Evolutionary conservation across 805 yeast species (phyloP).

Genomic region (Spathaspora arborariae): DNA sequence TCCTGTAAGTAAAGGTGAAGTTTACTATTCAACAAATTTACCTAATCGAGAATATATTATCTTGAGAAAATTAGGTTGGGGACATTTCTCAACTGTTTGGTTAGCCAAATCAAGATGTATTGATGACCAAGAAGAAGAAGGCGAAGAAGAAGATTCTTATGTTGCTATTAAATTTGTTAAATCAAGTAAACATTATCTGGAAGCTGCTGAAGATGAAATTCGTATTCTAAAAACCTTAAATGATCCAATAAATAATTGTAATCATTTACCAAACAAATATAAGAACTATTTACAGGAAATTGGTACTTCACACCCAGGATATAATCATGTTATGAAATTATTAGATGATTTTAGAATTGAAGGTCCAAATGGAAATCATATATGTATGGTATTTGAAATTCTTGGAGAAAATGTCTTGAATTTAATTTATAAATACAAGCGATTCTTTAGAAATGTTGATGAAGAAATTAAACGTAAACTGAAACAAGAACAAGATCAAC

Average conservation of each 20-base stretch:
- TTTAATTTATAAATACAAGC: conserved; percentile 45
- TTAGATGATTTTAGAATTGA: conserved; percentile 51
- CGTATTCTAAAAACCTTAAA: conserved; percentile 39
- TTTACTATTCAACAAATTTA: conserved; percentile 38
- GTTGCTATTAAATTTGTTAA: conserved; percentile 64
- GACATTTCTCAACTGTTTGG: conserved; percentile 74
- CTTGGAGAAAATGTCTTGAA: conserved; percentile 58
- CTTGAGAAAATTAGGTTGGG: conserved; percentile 64
- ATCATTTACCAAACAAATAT: conserved; percentile 10
- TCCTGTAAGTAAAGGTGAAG: conserved; percentile 55
- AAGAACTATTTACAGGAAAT: conserved; percentile 10
- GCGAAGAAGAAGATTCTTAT: conserved; percentile 30
- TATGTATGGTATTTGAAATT: conserved; percentile 65
- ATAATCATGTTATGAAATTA: conserved; percentile 47
- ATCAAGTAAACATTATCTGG: conserved; percentile 48
- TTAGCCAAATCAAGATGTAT: conserved; percentile 34
- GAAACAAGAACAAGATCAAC: conserved; percentile 1
- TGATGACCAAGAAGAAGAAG: conserved; percentile 3
- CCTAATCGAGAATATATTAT: conserved; percentile 40
- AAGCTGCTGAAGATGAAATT: conserved; percentile 66
- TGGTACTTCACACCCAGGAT: conserved; percentile 42
- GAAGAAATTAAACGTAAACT: conserved; percentile 3
- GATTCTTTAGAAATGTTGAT: conserved; percentile 3
- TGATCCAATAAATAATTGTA: conserved; percentile 14
- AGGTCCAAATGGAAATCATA: conserved; percentile 64